Base-by-base conservation (phyloP, 2,329 filamentous ascomycete genomes). In the Chrysosporium queenslandicum region DNA sequence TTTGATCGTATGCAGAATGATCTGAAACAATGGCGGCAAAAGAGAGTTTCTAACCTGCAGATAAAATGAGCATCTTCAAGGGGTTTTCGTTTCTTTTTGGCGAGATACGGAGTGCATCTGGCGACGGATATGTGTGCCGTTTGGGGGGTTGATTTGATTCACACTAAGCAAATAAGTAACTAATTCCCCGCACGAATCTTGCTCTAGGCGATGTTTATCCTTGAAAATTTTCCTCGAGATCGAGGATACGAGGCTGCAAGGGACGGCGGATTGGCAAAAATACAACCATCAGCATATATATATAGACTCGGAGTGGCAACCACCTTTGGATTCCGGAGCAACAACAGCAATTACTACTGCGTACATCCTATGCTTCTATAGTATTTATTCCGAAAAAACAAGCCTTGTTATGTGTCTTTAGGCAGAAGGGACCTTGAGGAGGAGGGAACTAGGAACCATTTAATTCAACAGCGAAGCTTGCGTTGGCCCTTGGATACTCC, bases 21-120 rank as follows among this genome's bases (percentile, higher is more conserved):
- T 12, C 32, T 47, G 45, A 47, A 47, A 47, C 45, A 47, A 37
- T 47, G 27, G 45, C 27, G 45, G 14, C 45, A 36, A 47, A 47
- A 43, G 30, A 47, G 37, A 47, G 30, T 47, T 47, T 47, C 25
- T 8, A 14, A 25, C 16, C 30, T 47, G 45, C 45, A 47, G 29
- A 23, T 25, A 25, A 20, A 36, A 36, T 25, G 30, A 34, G 18
- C 45, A 37, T 25, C 30, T 23, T 25, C 29, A 47, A 37, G 45
- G 45, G 43, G 4, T 29, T 29, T 29, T 29, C n/a, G n/a, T n/a
- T 46, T 12, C 6, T 9, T 8, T 40, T 40, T 40, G 37, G 37
- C 37, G 37, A 21, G 37, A 40, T 40, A 40, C 37, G 20, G 37
- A 40, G 37, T 40, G n/a, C 37, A 40, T 21, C 4, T 40, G 4